These are phyloP conservation scores for Cryphonectria nitschkei DNA, from an alignment of 2,329 filamentous ascomycete genomes.

Conservation along the genomic window DNA sequence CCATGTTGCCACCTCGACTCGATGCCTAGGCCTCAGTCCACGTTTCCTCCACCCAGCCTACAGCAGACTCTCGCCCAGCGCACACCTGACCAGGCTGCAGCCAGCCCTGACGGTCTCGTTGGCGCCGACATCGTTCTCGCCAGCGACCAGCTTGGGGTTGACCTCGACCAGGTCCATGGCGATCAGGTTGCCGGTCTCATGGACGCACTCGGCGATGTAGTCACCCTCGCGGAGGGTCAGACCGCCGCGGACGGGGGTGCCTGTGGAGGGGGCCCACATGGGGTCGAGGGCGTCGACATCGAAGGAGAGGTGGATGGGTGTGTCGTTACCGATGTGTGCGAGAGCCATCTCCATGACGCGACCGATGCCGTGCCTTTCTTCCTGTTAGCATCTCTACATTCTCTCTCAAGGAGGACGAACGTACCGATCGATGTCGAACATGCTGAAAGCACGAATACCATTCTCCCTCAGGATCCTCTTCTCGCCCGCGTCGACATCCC, in stretches of 20 bases:
- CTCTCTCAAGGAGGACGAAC: conserved; percentile 33
- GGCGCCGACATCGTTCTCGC: conserved; percentile 64
- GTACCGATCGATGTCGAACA: conserved; percentile 95
- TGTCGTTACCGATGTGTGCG: conserved; percentile 90
- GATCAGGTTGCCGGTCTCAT: conserved; percentile 76
- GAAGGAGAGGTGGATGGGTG: conserved; percentile 95
- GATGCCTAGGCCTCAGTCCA: neutral
- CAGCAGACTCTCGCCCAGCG: conserved; percentile 86
- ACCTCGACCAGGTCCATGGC: conserved; percentile 85
- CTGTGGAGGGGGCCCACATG: conserved; percentile 93
- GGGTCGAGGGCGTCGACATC: conserved; percentile 97
- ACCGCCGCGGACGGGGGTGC: conserved; percentile 90
- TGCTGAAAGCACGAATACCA: conserved; percentile 93
- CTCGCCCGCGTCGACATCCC: conserved; percentile 92
- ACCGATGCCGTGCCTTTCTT: conserved; percentile 80
- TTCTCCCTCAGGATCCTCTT: conserved; percentile 89
- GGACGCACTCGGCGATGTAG: conserved; percentile 89
- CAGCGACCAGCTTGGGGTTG: conserved; percentile 69
- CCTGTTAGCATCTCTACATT: neutral
- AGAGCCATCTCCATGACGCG: conserved; percentile 98
- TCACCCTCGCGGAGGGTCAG: conserved; percentile 94
- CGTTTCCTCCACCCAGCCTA: neutral
- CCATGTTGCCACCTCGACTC: neutral
- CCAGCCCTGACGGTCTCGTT: conserved; percentile 88
- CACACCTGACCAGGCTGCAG: conserved; percentile 88